These are phyloP conservation scores for Plasmodium vivax DNA, from an alignment of 169 alveolate species.

Conservation along the genomic window DNA sequence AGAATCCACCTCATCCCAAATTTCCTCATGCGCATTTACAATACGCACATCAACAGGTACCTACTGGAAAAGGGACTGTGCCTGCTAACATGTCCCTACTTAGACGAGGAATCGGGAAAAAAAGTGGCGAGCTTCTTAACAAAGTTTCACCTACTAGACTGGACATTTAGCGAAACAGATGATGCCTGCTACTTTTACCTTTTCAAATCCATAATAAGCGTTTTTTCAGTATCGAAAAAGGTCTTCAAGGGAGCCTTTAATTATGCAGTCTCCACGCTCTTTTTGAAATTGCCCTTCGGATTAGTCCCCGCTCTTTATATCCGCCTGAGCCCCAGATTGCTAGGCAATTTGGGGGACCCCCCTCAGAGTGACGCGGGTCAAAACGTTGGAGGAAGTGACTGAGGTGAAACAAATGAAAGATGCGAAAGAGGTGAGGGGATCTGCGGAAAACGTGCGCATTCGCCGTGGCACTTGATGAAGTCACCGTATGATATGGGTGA, in stretches of 20 bases:
- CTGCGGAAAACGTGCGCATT: background rate
- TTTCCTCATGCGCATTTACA: conserved; percentile 20
- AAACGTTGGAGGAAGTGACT: background rate
- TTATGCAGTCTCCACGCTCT: background rate
- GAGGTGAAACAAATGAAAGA: background rate
- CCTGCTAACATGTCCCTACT: conserved; percentile 63
- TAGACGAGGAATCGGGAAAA: conserved; percentile 26
- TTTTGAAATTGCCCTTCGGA: conserved; percentile 59
- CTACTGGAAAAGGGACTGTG: conserved; percentile 21
- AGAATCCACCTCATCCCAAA: background rate
- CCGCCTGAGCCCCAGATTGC: background rate
- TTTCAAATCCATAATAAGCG: conserved; percentile 26
- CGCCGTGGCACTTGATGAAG: background rate
- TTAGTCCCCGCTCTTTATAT: conserved; percentile 30
- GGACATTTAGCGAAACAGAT: conserved; percentile 42
- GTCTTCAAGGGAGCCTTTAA: conserved; percentile 3
- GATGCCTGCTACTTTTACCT: conserved; percentile 57
- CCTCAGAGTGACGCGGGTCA: background rate
- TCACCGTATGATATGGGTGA: background rate
- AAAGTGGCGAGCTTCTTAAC: conserved; percentile 41
- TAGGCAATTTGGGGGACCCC: background rate
- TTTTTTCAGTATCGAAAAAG: conserved; percentile 41
- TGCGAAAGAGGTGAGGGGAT: background rate
- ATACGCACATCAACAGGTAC: conserved; percentile 29
- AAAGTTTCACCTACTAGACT: conserved; percentile 46